These are phyloP conservation scores for Xylaria arbuscula DNA, from an alignment of 2,329 filamentous ascomycete species.

Conservation along the genomic window DNA sequence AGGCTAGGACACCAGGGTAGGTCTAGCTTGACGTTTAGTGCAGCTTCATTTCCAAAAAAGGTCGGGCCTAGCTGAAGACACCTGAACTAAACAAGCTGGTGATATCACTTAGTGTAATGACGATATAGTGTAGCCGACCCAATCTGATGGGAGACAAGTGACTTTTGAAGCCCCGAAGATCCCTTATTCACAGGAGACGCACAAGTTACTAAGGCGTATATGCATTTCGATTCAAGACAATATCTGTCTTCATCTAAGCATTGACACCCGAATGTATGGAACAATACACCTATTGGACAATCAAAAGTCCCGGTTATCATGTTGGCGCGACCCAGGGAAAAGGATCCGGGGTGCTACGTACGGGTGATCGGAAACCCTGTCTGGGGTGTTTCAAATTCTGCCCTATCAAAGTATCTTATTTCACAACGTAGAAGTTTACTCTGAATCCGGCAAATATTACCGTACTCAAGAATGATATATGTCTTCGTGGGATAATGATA, in stretches of 20 bases:
- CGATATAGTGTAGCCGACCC: not conserved
- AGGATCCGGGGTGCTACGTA: constrained; percentile 11
- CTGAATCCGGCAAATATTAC: constrained; percentile 7
- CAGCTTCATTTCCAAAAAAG: constrained; percentile 18
- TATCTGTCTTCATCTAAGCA: constrained; percentile 2
- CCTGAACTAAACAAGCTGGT: constrained; percentile 8
- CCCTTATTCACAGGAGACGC: not conserved
- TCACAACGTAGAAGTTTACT: constrained; percentile 1
- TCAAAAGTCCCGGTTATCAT: constrained; percentile 6
- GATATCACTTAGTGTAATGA: constrained; percentile 2
- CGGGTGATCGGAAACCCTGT: constrained; percentile 11
- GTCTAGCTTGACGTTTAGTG: constrained; percentile 6
- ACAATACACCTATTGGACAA: not conserved
- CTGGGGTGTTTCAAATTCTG: constrained; percentile 23
- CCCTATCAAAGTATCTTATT: constrained; percentile 2
- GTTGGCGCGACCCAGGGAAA: constrained; percentile 4
- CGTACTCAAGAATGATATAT: constrained; percentile 10
- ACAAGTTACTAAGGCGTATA: not conserved
- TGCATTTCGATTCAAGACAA: not conserved
- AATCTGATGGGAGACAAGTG: not conserved
- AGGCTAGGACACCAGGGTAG: not conserved
- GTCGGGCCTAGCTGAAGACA: constrained; percentile 7
- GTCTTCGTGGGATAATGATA: not conserved
- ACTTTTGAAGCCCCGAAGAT: not conserved
- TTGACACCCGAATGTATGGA: not conserved